Percentiles rank a stretch among this genome's conserved stretches.
Evolutionary conservation across 305 asterid genomes (phyloP).

Genomic region (Rubia balearica): DNA sequence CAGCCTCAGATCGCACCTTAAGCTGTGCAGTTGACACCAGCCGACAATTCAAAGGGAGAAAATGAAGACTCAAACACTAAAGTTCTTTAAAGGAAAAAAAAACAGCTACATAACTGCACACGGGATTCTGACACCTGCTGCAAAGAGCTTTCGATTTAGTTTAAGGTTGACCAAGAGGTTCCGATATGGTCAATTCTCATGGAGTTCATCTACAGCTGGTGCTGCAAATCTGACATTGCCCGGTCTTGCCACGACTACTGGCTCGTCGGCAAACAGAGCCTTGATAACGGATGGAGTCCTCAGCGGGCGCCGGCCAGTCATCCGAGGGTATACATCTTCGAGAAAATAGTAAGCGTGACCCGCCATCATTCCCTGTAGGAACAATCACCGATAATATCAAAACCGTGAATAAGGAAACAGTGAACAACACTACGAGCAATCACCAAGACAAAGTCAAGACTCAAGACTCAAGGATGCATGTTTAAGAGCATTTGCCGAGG

Average conservation of each 20-base stretch:
- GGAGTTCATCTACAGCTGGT: constrained; percentile 60
- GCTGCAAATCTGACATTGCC: constrained; percentile 77
- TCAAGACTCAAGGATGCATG: background rate
- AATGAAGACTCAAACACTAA: background rate
- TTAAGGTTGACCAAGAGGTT: background rate
- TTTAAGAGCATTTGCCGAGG: background rate
- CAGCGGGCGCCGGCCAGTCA: constrained; percentile 87
- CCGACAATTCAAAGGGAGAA: constrained; percentile 10
- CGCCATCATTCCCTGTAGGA: constrained; percentile 83
- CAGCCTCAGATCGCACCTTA: constrained; percentile 16
- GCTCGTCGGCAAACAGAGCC: constrained; percentile 78
- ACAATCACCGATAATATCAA: background rate
- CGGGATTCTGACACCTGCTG: background rate
- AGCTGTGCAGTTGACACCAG: constrained; percentile 1
- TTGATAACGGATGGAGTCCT: constrained; percentile 67
- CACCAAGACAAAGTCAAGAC: too few relatives aligned
- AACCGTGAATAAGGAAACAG: background rate
- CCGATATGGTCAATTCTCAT: constrained; percentile 25
- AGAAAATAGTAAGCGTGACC: constrained; percentile 95
- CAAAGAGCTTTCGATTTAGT: background rate
- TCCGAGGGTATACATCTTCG: constrained; percentile 78
- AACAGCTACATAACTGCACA: background rate
- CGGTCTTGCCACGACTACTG: constrained; percentile 79
- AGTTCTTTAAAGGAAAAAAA: background rate
- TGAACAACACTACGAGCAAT: background rate